Conservation (phyloP, 1,284 basidiomycete species). For the Ganoderma resinaceum region DNA sequence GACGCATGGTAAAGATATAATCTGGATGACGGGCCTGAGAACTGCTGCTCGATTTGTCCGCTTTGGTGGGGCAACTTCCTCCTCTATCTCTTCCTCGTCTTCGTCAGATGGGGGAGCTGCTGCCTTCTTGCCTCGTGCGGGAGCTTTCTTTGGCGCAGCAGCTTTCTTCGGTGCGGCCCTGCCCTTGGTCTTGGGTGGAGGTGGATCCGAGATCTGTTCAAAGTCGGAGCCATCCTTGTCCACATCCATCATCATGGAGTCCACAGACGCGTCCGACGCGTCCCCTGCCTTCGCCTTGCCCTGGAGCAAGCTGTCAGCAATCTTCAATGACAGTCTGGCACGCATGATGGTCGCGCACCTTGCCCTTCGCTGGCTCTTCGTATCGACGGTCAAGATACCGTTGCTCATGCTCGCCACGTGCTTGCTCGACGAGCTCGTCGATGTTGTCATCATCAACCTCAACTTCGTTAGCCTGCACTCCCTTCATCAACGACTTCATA, state of each 20-base stretch:
- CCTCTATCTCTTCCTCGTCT: slow-evolving; percentile 65
- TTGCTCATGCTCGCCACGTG: slow-evolving; percentile 71
- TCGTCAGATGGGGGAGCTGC: slow-evolving; percentile 49
- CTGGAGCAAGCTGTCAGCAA: slow-evolving; percentile 13
- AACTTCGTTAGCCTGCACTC: slow-evolving; percentile 60
- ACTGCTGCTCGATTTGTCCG: slow-evolving; percentile 72
- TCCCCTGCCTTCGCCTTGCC: slow-evolving; percentile 51
- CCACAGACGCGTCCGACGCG: slow-evolving; percentile 66
- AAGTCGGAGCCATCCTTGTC: slow-evolving; percentile 37
- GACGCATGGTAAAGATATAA: not conserved
- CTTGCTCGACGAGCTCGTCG: slow-evolving; percentile 75
- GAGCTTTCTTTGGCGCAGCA: slow-evolving; percentile 9
- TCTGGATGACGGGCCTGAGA: slow-evolving; percentile 53
- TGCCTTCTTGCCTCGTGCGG: slow-evolving; percentile 20
- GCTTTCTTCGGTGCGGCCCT: slow-evolving; percentile 37
- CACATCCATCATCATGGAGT: slow-evolving; percentile 70
- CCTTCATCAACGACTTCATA: slow-evolving; percentile 70
- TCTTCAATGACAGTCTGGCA: not conserved
- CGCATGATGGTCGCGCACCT: slow-evolving; percentile 25
- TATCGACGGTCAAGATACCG: slow-evolving; percentile 57
- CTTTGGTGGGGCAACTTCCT: slow-evolving; percentile 58
- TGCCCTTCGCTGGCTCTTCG: slow-evolving; percentile 32
- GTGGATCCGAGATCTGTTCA: slow-evolving; percentile 50
- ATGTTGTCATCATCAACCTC: slow-evolving; percentile 67
- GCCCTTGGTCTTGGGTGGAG: slow-evolving; percentile 57